phyloP scores from a whole-genome alignment of 2,329 filamentous ascomycete species.

The Calonectria pseudoreteaudii region DNA sequence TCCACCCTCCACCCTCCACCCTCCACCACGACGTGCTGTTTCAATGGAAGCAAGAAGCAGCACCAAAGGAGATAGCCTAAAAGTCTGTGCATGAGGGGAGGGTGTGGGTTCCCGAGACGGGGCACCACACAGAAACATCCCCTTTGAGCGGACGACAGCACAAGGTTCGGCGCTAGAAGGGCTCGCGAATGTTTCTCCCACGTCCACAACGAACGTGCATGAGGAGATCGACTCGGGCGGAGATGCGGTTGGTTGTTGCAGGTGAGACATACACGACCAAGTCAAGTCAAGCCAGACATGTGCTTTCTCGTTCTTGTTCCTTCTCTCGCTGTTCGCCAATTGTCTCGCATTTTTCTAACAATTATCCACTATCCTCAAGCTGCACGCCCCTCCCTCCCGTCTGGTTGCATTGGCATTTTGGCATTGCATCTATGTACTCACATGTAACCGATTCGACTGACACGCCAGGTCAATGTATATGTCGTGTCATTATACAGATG shows the following conservation, averaged over 20 bases:
- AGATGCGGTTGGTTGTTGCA: slow-evolving; percentile 3
- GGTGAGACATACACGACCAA: slow-evolving; percentile 3
- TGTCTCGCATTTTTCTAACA: background rate
- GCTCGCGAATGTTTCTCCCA: slow-evolving; percentile 24
- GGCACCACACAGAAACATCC: background rate
- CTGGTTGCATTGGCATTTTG: background rate
- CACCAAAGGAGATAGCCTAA: background rate
- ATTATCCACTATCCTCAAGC: background rate
- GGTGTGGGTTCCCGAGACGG: slow-evolving; percentile 8
- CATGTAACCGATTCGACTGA: background rate
- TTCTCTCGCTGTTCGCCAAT: slow-evolving; percentile 6
- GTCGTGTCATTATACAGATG: slow-evolving; percentile 1
- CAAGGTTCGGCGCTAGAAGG: slow-evolving; percentile 44
- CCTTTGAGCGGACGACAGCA: background rate
- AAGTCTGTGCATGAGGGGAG: slow-evolving; percentile 9
- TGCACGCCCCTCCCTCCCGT: background rate
- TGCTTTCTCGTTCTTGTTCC: background rate
- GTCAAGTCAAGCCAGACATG: slow-evolving; percentile 11
- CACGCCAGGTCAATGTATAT: background rate
- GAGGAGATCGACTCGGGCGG: background rate
- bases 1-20: background rate
- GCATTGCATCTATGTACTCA: background rate
- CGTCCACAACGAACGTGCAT: slow-evolving; percentile 18
- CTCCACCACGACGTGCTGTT: background rate
- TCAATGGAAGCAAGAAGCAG: background rate